Evolutionary conservation across 306 rosid species (phyloP), one percentile per base, ranked within the genome.

Genomic region (Citrullus amarus): DNA sequence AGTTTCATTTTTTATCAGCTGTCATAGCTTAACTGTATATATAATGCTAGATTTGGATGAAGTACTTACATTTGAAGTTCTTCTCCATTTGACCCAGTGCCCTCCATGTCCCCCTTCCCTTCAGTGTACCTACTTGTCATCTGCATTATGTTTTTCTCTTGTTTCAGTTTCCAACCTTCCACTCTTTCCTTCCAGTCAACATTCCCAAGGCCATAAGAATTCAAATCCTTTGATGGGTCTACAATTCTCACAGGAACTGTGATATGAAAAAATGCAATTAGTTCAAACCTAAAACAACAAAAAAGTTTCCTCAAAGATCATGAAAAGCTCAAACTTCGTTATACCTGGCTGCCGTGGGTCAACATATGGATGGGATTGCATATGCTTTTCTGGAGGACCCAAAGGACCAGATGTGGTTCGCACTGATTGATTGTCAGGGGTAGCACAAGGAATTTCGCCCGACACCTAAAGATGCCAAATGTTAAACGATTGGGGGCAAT

Each of bases 131-230:
- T 90, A 84, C 91, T 88, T 77, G 93, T 86, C 84, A 90, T 84
- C 78, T 88, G 97, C 82, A 84, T 83, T 81, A 92, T 86, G 84
- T 84, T 92, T 86, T 92, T 96, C 78, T 92, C 99, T 76, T 96
- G 98, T 89, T 96, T 96, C 82, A 92, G 89, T 81, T 93, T 96
- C 98, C 99, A 96, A 74, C 98, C 93, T 85, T 96, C 98, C 60
- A 96, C 98, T 87, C 99, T 91, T 87, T 96, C 99, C 86, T 92
- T 96, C 99, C 98, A 96, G 88, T 96, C 99, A 82, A 96, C 98
- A 86, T 90, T 92, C 82, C 99, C 99, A 79, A 91, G 95, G 76
- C 99, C 98, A 84, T 92, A 96, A 79, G 96, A 92, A 77, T 96
- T 96, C 70, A 92, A 84, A 88, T 96, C 99, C 88, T 92, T 96